These are phyloP conservation scores for Coprinellus micaceus DNA, from an alignment of 768 basidiomycete genomes.

Conservation along the genomic window DNA sequence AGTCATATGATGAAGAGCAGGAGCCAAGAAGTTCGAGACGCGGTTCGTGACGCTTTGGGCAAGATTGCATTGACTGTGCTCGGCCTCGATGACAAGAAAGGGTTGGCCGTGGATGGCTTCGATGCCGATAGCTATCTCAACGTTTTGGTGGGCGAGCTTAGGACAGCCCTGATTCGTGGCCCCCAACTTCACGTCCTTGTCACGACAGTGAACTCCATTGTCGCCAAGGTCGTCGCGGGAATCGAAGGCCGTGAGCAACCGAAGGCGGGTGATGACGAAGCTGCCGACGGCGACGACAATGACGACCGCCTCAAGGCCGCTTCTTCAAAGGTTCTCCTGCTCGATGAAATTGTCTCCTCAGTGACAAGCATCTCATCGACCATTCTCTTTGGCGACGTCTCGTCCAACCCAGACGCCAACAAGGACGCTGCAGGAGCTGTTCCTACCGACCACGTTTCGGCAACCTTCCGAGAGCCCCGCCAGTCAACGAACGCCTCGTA, in stretches of 20 bases:
- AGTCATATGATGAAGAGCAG: slow-evolving; percentile 90
- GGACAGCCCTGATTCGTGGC: slow-evolving; percentile 81
- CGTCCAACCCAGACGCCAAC: neutral
- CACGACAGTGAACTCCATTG: slow-evolving; percentile 73
- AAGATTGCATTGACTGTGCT: slow-evolving; percentile 8
- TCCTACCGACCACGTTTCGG: slow-evolving; percentile 6
- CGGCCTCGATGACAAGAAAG: neutral
- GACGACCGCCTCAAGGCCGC: neutral
- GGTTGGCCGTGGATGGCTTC: neutral
- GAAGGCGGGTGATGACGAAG: neutral
- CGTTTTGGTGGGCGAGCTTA: slow-evolving; percentile 71
- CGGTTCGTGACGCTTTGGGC: slow-evolving; percentile 56
- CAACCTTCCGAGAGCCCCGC: slow-evolving; percentile 7
- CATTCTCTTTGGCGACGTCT: slow-evolving; percentile 10
- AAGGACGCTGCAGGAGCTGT: neutral
- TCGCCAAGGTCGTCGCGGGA: slow-evolving; percentile 73
- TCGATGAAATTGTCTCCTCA: slow-evolving; percentile 6
- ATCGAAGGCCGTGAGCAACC: neutral
- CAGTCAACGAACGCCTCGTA: slow-evolving; percentile 10
- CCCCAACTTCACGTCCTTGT: slow-evolving; percentile 94
- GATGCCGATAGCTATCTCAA: slow-evolving; percentile 50
- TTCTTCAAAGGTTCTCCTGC: neutral
- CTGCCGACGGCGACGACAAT: neutral
- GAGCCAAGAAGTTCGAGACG: slow-evolving; percentile 88
- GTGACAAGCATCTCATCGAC: slow-evolving; percentile 6